Evolutionary conservation across 2,329 filamentous ascomycete genomes (phyloP).

Genomic region (Furcasterigmium sp.): DNA sequence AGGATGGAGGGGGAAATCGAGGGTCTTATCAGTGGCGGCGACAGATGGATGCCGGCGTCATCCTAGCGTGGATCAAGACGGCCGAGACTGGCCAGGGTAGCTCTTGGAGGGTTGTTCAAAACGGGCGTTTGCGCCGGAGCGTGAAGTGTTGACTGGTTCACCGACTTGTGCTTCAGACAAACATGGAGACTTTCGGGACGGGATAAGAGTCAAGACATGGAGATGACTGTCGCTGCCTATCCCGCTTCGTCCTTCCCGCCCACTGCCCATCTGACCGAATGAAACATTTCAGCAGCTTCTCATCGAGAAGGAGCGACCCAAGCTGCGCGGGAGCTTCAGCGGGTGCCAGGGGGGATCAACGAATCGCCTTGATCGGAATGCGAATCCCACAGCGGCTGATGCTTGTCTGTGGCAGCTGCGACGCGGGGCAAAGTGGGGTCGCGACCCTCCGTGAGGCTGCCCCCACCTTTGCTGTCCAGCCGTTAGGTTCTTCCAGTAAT

Average conservation of each 20-base stretch:
- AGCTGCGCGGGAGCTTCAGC: background rate
- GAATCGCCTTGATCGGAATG: background rate
- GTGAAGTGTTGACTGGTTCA: background rate
- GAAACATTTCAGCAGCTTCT: background rate
- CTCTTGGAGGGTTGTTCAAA: background rate
- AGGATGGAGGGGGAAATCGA: background rate
- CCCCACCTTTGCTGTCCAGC: background rate
- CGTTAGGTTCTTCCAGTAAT: too few relatives aligned
- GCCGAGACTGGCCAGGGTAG: background rate
- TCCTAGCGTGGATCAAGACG: background rate
- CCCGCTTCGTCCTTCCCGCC: too few relatives aligned
- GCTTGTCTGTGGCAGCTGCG: background rate
- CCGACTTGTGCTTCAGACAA: background rate
- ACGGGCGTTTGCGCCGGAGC: background rate
- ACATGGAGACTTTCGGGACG: background rate
- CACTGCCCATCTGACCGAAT: background rate
- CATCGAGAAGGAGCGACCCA: background rate
- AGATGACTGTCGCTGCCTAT: too few relatives aligned
- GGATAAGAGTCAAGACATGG: too few relatives aligned
- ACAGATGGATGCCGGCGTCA: conserved; percentile 1
- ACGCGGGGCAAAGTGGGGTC: background rate
- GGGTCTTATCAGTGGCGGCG: conserved; percentile 1
- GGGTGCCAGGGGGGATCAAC: background rate
- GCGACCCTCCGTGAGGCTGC: background rate
- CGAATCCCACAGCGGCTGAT: background rate